Evolutionary conservation across 768 basidiomycete genomes (phyloP).

Genomic region (Astraeus odoratus): DNA sequence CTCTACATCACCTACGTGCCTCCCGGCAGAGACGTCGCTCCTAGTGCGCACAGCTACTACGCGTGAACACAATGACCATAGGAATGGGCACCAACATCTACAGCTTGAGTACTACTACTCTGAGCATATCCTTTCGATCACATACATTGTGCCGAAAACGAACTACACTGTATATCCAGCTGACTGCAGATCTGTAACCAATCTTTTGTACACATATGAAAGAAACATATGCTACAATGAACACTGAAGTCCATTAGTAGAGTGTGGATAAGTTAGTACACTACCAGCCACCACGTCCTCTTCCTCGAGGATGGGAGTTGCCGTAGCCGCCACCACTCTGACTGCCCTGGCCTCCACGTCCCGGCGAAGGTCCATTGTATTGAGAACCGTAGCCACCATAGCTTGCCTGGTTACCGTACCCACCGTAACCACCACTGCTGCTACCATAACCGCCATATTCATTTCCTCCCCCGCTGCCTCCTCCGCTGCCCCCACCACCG

Average conservation of each 20-base stretch:
- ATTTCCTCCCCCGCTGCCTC: slow-evolving; percentile 12
- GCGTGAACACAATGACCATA: slow-evolving; percentile 8
- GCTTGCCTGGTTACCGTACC: slow-evolving; percentile 14
- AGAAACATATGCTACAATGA: slow-evolving; percentile 4
- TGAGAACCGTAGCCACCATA: slow-evolving; percentile 29
- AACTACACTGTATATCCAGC: slow-evolving; percentile 1
- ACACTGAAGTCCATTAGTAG: slow-evolving; percentile 6
- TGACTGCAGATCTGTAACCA: slow-evolving; percentile 10
- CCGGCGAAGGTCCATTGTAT: slow-evolving; percentile 6
- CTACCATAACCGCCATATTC: slow-evolving; percentile 11
- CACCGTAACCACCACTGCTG: too few species aligned
- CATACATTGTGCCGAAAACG: neutral
- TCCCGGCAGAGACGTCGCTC: slow-evolving; percentile 24
- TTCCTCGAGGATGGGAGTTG: slow-evolving; percentile 30
- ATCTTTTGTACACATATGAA: slow-evolving; percentile 4
- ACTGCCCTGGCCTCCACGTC: slow-evolving; percentile 32
- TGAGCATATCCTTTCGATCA: neutral
- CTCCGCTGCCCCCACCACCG: slow-evolving; percentile 11
- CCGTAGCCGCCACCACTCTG: slow-evolving; percentile 29
- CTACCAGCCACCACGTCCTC: slow-evolving; percentile 44
- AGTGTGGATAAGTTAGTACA: slow-evolving; percentile 22
- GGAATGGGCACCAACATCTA: too few species aligned
- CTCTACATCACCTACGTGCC: slow-evolving; percentile 53
- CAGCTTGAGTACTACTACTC: neutral
- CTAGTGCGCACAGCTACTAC: slow-evolving; percentile 23